Evolutionary conservation across 2,329 filamentous ascomycete species (phyloP).

Genomic region (Paraphoma chrysanthemicola): DNA sequence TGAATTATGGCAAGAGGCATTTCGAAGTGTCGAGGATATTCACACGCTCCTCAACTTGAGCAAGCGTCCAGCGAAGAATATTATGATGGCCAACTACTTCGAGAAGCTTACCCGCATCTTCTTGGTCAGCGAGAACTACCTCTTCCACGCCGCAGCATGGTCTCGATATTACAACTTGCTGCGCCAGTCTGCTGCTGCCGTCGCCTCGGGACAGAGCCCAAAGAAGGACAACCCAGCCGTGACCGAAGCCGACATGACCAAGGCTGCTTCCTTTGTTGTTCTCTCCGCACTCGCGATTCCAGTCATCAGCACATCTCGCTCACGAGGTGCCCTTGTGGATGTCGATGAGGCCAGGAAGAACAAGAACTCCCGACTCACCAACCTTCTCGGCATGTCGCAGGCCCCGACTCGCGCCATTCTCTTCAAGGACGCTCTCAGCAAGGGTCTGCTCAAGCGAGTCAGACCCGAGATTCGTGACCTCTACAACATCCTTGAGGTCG

Average conservation of each 20-base stretch:
- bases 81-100: conserved; percentile 99
- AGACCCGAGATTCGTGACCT: conserved; percentile 94
- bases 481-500: conserved; percentile 98
- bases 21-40: conserved; percentile 98
- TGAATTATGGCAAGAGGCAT: conserved; percentile 98
- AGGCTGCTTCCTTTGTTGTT: conserved; percentile 93
- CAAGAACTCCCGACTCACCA: conserved; percentile 97
- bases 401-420: conserved; percentile 87
- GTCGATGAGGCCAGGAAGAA: conserved; percentile 97
- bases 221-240: conserved; percentile 95
- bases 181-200: conserved; percentile 83
- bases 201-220: conserved; percentile 83
- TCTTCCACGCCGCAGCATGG: conserved; percentile 98
- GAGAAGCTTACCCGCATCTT: conserved; percentile 99
- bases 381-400: conserved; percentile 90
- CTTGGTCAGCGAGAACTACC: conserved; percentile 98
- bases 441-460: conserved; percentile 90
- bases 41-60: conserved; percentile 96
- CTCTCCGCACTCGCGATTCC: conserved; percentile 96
- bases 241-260: conserved; percentile 87
- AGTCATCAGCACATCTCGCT: conserved; percentile 97
- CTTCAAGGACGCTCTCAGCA: conserved; percentile 95
- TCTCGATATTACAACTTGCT: conserved; percentile 97
- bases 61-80: conserved; percentile 97
- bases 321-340: conserved; percentile 92